Base-by-base conservation (phyloP, 2,329 filamentous ascomycete genomes). In the Aspergillus piperis region DNA sequence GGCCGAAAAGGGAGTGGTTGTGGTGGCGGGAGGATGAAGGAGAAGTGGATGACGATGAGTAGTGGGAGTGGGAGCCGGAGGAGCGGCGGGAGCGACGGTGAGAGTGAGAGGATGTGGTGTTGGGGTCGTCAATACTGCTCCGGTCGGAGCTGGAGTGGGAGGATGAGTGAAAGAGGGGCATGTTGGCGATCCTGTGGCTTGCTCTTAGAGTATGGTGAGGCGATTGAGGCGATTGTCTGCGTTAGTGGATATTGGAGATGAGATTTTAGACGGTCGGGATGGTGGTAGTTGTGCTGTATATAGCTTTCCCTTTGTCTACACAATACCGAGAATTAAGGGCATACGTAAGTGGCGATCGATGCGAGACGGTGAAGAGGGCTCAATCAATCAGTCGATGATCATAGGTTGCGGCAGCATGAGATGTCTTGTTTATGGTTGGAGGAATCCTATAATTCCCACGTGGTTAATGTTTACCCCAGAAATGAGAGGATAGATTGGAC, bases 31-130 rank as follows among this genome's bases (percentile, higher is more conserved):
- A 51, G 41, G 36, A 47, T 21, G 61, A 61, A 8, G 71, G 70
- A 1, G 74, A 75, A 7, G 19, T 48, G 21, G 61, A 62, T 8
- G 71, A 70, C 1, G 73, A 75, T 7, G 73, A 75, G 7, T 69
- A 69, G 13, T 74, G 75, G 54, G 75, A 73, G 7, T 73, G 74
- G 32, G 73, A 72, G 7, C 69, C 70, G 66, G 79, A 79, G 55
- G 80, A 59, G 36, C 64, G 69, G 23, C 68, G 64, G 47, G 67
- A 70, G 25, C n/a, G 50, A 30, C 65, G 69, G 17, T 67, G 64
- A 42, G 66, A 69, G n/a, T 67, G 64, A 39, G 66, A 69, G n/a
- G 36, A 49, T 10, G 57, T 48, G n/a, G 27, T 55, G 42, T 62
- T 57, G 2, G 61, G 58, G 27, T 66, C 62, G 8, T 68, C 66